Conservation (phyloP, 345 rosid genomes). For the Brassica incana region DNA sequence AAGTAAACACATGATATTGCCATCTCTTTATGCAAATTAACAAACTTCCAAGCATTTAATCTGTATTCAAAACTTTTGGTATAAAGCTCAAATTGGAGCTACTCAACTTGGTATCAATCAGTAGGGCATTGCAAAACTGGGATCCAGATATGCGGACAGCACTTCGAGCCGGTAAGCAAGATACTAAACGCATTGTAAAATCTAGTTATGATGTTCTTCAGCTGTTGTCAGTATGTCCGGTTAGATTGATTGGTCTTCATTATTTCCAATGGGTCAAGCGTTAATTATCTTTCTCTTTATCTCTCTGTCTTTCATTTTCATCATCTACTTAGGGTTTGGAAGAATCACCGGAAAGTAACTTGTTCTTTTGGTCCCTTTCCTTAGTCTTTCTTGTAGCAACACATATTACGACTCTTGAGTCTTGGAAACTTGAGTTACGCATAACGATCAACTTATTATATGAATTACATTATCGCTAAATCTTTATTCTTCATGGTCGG, state of each 20-base stretch:
- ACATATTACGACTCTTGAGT: not conserved
- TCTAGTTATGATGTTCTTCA: not conserved
- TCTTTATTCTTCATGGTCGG: not conserved
- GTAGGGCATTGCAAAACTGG: conserved; percentile 93
- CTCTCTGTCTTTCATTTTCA: not conserved
- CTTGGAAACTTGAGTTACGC: conserved; percentile 22
- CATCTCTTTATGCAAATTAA: no score
- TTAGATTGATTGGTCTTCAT: not conserved
- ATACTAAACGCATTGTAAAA: not conserved
- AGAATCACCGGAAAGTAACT: conserved; percentile 17
- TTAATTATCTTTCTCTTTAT: conserved; percentile 39
- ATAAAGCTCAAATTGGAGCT: conserved; percentile 93
- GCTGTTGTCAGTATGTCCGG: conserved; percentile 4
- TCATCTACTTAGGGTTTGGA: no score
- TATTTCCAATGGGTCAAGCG: conserved; percentile 91
- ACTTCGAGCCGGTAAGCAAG: conserved; percentile 67
- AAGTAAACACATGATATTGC: not conserved
- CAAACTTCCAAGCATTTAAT: no score
- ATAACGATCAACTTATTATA: conserved; percentile 1
- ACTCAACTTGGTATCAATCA: conserved; percentile 66
- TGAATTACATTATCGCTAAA: not conserved
- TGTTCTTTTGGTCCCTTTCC: conserved; percentile 21
- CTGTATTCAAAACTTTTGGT: conserved; percentile 1
- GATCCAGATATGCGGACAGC: conserved; percentile 88
- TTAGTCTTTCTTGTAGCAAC: conserved; percentile 22